Percentiles rank a stretch among this genome's conserved stretches.
These are phyloP conservation scores for Trichopus zeylanicus DNA, from an alignment of 116 monocot genomes.

Conservation along the genomic window DNA sequence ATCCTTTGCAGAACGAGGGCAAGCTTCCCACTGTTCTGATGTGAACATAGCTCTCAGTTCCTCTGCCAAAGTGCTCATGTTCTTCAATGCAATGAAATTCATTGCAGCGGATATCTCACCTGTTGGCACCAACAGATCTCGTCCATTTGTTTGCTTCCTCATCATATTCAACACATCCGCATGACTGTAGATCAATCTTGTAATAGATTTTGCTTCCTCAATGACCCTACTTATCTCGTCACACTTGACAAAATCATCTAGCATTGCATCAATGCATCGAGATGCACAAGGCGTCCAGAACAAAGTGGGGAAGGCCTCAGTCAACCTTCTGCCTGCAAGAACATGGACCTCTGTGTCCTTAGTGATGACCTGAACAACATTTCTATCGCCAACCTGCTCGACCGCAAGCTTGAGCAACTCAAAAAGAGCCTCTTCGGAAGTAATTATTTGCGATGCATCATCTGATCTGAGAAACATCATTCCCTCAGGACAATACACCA, in stretches of 20 bases:
- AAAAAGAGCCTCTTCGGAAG: constrained; percentile 61
- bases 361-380: constrained; percentile 87
- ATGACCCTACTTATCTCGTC: constrained; percentile 42
- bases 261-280: constrained; percentile 63
- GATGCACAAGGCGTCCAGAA: constrained; percentile 89
- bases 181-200: constrained; percentile 67
- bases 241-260: constrained; percentile 68
- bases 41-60: constrained; percentile 50
- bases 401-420: constrained; percentile 73
- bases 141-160: constrained; percentile 62
- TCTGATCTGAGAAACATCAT: constrained; percentile 70
- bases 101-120: constrained; percentile 34
- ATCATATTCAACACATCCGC: constrained; percentile 55
- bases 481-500: constrained; percentile 86
- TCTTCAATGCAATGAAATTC: constrained; percentile 67
- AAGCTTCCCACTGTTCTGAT: constrained; percentile 76
- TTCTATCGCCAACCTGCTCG: constrained; percentile 71
- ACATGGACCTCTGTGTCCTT: constrained; percentile 54
- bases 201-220: constrained; percentile 68
- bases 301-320: constrained; percentile 68
- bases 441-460: constrained; percentile 64
- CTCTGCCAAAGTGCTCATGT: constrained; percentile 45
- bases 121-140: constrained; percentile 57
- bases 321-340: constrained; percentile 59
- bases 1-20: constrained; percentile 45